Base-by-base conservation (phyloP, 2,329 filamentous ascomycete species). In the Diplocarpon rosae region DNA sequence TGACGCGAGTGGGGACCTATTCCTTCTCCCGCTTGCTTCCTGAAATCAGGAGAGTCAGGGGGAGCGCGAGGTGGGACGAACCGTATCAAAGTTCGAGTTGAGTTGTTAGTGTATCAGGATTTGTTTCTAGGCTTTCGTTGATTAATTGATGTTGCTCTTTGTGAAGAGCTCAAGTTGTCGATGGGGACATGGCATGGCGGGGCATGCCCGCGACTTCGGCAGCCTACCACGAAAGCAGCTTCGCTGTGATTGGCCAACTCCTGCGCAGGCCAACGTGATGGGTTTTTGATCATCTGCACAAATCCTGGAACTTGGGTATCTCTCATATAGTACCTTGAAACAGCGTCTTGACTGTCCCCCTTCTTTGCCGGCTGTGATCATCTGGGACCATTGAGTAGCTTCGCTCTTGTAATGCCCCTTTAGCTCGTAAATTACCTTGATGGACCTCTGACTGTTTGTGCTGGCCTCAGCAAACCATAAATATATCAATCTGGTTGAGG, bases 11-110 rank as follows among this genome's bases (percentile, higher is more conserved):
- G 42, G 15, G 39, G 28, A 9, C 33, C 33, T 35, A 13, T 38
- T 35, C 33, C 27, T 17, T 35, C 24, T 50, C 48, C 48, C 45
- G 45, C 48, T 46, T 48, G 45, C 48, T 42, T 50, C 48, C 45
- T 47, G 45, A 16, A 37, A 39, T 31, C 36, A 34, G 48, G 52
- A 51, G 35, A 48, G 39, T 43, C 32, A 44, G 41, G 43, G 38
- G 42, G 16, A 47, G 39, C 29, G 14, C 34, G 41, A 31, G 29
- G 30, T 30, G 13, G 24, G 33, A 24, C 17, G n/a, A 20, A 24
- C 28, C 14, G 30, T 34, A n/a, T 40, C 37, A 14, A 37, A 40
- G 13, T 2, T n/a, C 24, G 17, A 36, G 24, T 36, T 10, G 16
- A 31, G 40, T 31, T 17, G 32, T 35, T 30, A 28, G 12, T 39